Base-by-base conservation (phyloP, 2,329 filamentous ascomycete genomes). In the Microsporum canis region DNA sequence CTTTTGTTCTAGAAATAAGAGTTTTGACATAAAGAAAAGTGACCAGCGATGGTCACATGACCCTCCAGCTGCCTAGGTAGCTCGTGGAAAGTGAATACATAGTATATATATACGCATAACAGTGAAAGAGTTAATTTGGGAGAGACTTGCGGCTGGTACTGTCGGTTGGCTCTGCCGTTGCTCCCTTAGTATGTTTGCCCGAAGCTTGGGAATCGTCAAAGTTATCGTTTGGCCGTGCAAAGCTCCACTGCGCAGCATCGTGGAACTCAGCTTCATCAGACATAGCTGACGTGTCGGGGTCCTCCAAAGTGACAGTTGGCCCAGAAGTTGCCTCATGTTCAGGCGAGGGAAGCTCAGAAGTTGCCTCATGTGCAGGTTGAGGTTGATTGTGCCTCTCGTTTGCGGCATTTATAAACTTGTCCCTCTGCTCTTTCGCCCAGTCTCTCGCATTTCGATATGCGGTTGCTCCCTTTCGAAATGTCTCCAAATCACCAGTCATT, bases 381-480 rank as follows among this genome's bases (percentile, higher is more conserved):
- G 34, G 6, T 31, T 58, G 33, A 27, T n/a, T 56, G 38, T 61
- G 41, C 53, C 43, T 47, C 57, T 59, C 60, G 47, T 76, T 75
- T 34, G 70, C 71, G 5, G 61, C 62, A 33, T 62, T 60, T 33
- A 76, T 73, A 47, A 76, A 71, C n/a, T 49, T 56, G 61, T 76
- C 69, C 8, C 77, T 72, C 58, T 76, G 65, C 31, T 66, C 62
- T 62, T 70, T 68, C 3, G 76, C 74, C 64, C 72, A 65, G 51
- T 78, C 73, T 63, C 75, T 67, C 0, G 66, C 65, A 66, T 79
- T 78, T 57, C 76, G 59, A 38, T 38, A 38, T 10, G 34, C 34
- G 10, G 10, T 38, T 38, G 10, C 34, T 38, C 34, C 34, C 5
- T 70, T 12, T 12, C 67, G 55, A 60, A 76, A 78, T 1, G 53